phyloP scores from a whole-genome alignment of 2,329 filamentous ascomycete species.

The Sporothrix variecibatus region DNA sequence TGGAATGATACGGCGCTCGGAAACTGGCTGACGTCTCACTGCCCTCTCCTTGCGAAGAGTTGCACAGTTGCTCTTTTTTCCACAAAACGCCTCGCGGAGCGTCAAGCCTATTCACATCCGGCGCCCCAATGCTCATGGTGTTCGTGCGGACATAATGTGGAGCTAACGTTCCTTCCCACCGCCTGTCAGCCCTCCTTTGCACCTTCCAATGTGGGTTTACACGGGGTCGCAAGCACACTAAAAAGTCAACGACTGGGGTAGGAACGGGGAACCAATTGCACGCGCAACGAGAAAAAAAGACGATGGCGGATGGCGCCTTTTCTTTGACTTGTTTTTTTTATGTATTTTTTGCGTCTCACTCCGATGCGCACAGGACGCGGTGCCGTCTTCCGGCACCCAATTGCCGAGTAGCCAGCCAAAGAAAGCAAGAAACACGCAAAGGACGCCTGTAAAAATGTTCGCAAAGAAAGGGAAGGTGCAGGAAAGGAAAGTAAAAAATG shows the following conservation, averaged over 20 bases:
- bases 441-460: too few species aligned
- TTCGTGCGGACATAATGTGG: not conserved
- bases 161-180: not conserved
- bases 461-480: not conserved
- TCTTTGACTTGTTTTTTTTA: not conserved
- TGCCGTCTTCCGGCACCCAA: constrained; percentile 14
- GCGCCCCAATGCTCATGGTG: not conserved
- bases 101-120: constrained; percentile 12
- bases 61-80: not conserved
- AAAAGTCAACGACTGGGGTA: not conserved
- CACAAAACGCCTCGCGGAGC: not conserved
- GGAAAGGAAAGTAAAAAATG: not conserved
- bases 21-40: not conserved
- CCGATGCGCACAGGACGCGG: not conserved
- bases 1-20: constrained; percentile 10
- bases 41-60: not conserved
- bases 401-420: constrained; percentile 19
- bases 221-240: not conserved
- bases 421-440: not conserved
- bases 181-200: not conserved
- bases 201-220: constrained; percentile 6
- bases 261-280: not conserved
- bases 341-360: not conserved
- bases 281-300: not conserved
- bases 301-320: not conserved